Base-by-base conservation (phyloP, 176 grass and related monocot genomes). In the Rhynchospora tenuis region DNA sequence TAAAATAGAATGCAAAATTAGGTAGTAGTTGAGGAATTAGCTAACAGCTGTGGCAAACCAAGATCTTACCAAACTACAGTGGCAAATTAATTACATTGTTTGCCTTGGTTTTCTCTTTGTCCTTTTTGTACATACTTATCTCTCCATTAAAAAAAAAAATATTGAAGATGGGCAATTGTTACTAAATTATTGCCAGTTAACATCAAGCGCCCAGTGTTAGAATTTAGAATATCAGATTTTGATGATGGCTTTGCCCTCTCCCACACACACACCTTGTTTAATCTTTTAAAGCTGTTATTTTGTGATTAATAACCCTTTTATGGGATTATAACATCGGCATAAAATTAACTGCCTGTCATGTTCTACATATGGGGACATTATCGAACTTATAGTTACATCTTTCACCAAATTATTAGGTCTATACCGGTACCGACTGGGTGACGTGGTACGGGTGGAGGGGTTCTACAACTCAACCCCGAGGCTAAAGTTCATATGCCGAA, bases 401-500 rank as follows among this genome's bases (percentile, higher is more conserved):
- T 3, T 6, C 12, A 55, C 22, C 42, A 52, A 23, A 59, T 72
- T 72, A 31, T 57, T 90, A 94, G 94, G 94, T 24, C 0, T 92
- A 2, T 98, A 98, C 70, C 87, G 95, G 19, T 98, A 98, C 68
- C 66, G 95, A 8, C 79, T 98, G 31, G 95, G 92, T 1, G 95
- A 98, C 52, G 73, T 98, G 44, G 90, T 98, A 68, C 81, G 69
- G 59, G 90, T 98, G 15, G 78, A 89, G 1, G 95, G 88, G 2
- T 98, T 98, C 66, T 75, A 98, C 92, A 98, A 98, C 87, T 85
- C 89, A 27, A 87, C 95, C 12, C 92, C 95, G n/a, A 89, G 92
- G 87, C 89, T 98, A 57, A 92, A 91, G 87, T 93, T 94, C 72
- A 22, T 98, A 65, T 91, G 90, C 85, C 74, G 92, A 3, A 84